phyloP scores from a whole-genome alignment of 768 basidiomycete species.

The Cystobasidium tubakii region DNA sequence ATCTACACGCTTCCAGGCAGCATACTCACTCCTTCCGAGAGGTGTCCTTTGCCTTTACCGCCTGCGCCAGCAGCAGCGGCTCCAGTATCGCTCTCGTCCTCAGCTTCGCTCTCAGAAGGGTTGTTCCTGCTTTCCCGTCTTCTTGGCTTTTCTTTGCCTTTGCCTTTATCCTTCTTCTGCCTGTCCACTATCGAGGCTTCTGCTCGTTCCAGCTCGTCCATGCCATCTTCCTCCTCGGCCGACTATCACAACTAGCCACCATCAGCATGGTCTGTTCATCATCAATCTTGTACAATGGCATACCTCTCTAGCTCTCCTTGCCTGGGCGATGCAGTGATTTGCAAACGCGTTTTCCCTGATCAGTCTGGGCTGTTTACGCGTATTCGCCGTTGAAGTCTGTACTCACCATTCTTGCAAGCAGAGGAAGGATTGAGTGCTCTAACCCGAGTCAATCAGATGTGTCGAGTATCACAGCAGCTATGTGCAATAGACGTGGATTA shows the following conservation, averaged over 20 bases:
- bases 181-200: neutral
- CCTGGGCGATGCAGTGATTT: too few species aligned
- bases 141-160: constrained; percentile 17
- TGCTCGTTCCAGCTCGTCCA: constrained; percentile 30
- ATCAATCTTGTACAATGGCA: neutral
- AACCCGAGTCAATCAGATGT: too few species aligned
- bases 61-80: neutral
- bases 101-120: neutral
- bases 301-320: too few species aligned
- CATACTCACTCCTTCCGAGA: neutral
- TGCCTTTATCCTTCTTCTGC: constrained; percentile 16
- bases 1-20: neutral
- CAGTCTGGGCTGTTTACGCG: neutral
- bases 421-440: too few species aligned
- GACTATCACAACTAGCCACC: neutral
- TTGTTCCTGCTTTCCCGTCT: neutral
- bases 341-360: too few species aligned
- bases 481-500: too few species aligned
- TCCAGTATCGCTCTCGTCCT: neutral
- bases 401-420: neutral
- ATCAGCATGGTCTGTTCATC: neutral
- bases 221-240: constrained; percentile 9
- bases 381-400: neutral
- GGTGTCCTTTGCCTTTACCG: constrained; percentile 12
- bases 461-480: too few species aligned